phyloP scores from a whole-genome alignment of 2,329 filamentous ascomycete species.

The Fusarium chuoi region DNA sequence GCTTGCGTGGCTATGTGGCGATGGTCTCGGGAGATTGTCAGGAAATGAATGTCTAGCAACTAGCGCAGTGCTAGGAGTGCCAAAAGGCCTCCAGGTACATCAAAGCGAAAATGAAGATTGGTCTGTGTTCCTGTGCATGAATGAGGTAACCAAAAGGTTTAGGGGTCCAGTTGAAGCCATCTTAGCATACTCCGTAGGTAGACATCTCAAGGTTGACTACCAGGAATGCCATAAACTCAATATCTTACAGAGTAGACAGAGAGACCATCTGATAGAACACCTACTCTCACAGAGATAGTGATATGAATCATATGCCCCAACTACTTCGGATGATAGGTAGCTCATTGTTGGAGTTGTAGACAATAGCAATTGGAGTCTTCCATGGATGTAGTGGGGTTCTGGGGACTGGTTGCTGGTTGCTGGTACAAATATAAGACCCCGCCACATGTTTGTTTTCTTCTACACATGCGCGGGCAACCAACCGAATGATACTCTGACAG shows the following conservation, averaged over 20 bases:
- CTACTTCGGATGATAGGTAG: not conserved
- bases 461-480: not conserved
- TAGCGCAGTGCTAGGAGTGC: not conserved
- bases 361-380: constrained; percentile 4
- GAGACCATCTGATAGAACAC: not conserved
- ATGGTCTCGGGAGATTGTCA: constrained; percentile 1
- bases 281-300: not conserved
- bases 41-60: not conserved
- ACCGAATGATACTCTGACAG: not conserved
- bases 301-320: not conserved
- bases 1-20: constrained; percentile 30
- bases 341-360: not conserved
- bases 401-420: constrained; percentile 33
- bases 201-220: not conserved
- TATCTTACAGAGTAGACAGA: not conserved
- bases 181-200: not conserved
- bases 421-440: constrained; percentile 32
- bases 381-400: constrained; percentile 25
- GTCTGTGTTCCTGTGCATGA: not conserved
- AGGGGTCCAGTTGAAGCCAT: not conserved
- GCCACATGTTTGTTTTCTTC: constrained; percentile 42
- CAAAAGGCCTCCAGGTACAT: not conserved
- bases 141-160: not conserved
- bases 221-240: not conserved
- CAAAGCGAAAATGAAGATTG: not conserved